Evolutionary conservation across 2,329 filamentous ascomycete species (phyloP).

Genomic region (Penicillium decumbens): DNA sequence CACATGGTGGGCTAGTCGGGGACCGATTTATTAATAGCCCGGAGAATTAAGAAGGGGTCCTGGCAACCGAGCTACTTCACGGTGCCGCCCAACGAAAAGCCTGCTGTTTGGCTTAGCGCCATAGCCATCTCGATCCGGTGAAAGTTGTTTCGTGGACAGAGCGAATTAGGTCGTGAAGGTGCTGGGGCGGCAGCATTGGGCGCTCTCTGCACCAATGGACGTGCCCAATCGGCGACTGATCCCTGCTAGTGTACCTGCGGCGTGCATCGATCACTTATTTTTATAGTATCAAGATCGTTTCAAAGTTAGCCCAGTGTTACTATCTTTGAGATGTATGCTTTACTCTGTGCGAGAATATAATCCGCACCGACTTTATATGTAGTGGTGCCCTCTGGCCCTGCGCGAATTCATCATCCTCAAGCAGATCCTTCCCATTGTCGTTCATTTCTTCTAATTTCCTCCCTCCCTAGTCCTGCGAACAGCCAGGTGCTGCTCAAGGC

Average conservation of each 20-base stretch:
- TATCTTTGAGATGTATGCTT: constrained; percentile 18
- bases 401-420: constrained; percentile 9
- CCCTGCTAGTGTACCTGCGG: constrained; percentile 26
- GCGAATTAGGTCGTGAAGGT: constrained; percentile 15
- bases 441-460: constrained; percentile 8
- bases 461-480: background rate
- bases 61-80: constrained; percentile 1
- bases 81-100: constrained; percentile 19
- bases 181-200: constrained; percentile 15
- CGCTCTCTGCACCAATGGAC: constrained; percentile 26
- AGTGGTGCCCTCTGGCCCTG: constrained; percentile 10
- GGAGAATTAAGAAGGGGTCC: constrained; percentile 15
- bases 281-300: constrained; percentile 25
- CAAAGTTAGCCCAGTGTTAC: constrained; percentile 21
- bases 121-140: constrained; percentile 16
- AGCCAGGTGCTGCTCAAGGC: constrained; percentile 12
- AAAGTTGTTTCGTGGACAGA: constrained; percentile 10
- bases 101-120: constrained; percentile 28
- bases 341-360: constrained; percentile 8
- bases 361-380: constrained; percentile 21
- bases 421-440: constrained; percentile 10
- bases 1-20: constrained; percentile 12
- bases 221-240: constrained; percentile 6
- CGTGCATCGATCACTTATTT: constrained; percentile 23
- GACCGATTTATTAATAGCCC: constrained; percentile 22